Conservation (phyloP, 2,329 filamentous ascomycete species). For the Talaromyces albobiverticillius region DNA sequence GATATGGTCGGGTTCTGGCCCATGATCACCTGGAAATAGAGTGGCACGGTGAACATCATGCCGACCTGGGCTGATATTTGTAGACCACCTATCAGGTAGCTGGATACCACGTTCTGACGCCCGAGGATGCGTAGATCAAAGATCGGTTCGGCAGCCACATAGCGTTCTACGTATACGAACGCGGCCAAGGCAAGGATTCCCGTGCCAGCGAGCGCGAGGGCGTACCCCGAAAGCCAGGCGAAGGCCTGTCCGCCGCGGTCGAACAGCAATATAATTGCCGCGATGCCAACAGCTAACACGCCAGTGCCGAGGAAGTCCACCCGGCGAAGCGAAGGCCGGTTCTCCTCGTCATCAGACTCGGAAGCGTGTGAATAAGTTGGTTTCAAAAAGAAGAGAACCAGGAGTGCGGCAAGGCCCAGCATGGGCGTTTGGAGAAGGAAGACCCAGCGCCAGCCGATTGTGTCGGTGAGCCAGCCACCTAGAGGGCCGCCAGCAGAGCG, state of each 20-base stretch:
- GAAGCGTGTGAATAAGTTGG: background rate
- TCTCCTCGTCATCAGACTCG: background rate
- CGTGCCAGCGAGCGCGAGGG: constrained; percentile 20
- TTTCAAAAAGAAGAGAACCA: constrained; percentile 45
- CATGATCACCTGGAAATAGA: constrained; percentile 67
- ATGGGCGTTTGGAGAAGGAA: constrained; percentile 58
- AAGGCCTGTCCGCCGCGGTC: constrained; percentile 49
- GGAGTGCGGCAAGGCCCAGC: constrained; percentile 48
- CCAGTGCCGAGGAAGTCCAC: constrained; percentile 60
- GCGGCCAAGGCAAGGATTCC: constrained; percentile 11
- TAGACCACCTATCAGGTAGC: constrained; percentile 45
- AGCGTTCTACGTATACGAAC: constrained; percentile 31
- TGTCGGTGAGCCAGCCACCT: constrained; percentile 61
- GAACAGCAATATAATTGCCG: constrained; percentile 45
- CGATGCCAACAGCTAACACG: constrained; percentile 44
- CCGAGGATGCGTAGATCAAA: constrained; percentile 34
- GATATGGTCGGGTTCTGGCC: constrained; percentile 58
- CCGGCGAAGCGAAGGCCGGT: constrained; percentile 25
- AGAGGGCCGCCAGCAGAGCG: constrained; percentile 53
- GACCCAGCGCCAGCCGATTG: constrained; percentile 65
- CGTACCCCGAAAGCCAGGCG: constrained; percentile 26
- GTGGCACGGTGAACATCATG: constrained; percentile 64
- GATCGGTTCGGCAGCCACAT: constrained; percentile 33
- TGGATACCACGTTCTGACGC: constrained; percentile 26
- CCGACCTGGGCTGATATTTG: constrained; percentile 60